Conservation (phyloP, 257 asterid genomes). For the Nicotiana sylvestris region DNA sequence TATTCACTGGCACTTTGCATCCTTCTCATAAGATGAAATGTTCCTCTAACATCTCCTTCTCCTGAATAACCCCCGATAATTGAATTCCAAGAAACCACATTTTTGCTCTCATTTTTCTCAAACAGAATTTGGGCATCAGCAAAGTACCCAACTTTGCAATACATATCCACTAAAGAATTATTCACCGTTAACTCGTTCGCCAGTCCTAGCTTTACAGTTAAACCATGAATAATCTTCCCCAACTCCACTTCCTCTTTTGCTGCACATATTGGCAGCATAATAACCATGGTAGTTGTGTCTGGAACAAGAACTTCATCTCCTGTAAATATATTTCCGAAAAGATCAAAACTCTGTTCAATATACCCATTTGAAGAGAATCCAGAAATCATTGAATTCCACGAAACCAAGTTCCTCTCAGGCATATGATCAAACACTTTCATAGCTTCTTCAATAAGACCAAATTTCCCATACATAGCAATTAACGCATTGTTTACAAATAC, state of each 20-base stretch:
- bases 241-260: slow-evolving; percentile 13
- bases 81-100: slow-evolving; percentile 35
- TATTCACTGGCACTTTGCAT: slow-evolving; percentile 13
- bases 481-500: slow-evolving; percentile 26
- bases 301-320: slow-evolving; percentile 18
- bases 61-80: slow-evolving; percentile 31
- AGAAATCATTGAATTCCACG: slow-evolving; percentile 25
- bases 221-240: slow-evolving; percentile 28
- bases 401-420: slow-evolving; percentile 29
- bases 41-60: slow-evolving; percentile 18
- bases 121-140: slow-evolving; percentile 23
- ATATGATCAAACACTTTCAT: slow-evolving; percentile 18
- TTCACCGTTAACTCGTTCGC: slow-evolving; percentile 20
- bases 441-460: slow-evolving; percentile 14
- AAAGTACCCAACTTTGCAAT: slow-evolving; percentile 26
- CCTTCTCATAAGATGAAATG: slow-evolving; percentile 22
- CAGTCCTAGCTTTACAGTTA: slow-evolving; percentile 25
- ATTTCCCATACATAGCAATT: slow-evolving; percentile 26
- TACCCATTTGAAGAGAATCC: slow-evolving; percentile 18
- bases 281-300: slow-evolving; percentile 28
- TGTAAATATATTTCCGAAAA: slow-evolving; percentile 9
- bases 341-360: slow-evolving; percentile 14
- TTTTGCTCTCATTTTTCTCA: slow-evolving; percentile 16
- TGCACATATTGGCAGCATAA: slow-evolving; percentile 28
- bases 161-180: slow-evolving; percentile 34